phyloP scores from a whole-genome alignment of 2,329 filamentous ascomycete species.

The Aspergillus jensenii region DNA sequence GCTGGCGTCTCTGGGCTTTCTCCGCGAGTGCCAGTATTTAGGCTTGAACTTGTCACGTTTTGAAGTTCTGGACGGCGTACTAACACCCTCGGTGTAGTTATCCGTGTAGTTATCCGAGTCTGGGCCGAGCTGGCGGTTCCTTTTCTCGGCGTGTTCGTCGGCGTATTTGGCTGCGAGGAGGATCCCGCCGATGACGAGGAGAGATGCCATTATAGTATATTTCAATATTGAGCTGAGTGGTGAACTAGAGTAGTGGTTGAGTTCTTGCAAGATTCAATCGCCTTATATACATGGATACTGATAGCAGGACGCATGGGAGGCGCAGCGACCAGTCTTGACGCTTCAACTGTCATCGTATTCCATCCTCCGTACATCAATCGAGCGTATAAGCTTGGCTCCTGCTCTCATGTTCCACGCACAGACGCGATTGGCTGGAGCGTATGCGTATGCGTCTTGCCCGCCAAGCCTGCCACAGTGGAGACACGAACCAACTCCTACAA shows the following conservation, averaged over 20 bases:
- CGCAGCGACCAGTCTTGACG: not conserved
- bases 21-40: not conserved
- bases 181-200: not conserved
- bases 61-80: not conserved
- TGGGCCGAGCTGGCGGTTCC: not conserved
- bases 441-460: slow-evolving; percentile 1
- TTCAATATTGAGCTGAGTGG: too few species aligned
- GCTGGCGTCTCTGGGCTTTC: not conserved
- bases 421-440: not conserved
- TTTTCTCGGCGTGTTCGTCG: not conserved
- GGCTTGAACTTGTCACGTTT: not conserved
- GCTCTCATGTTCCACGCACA: too few species aligned
- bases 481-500: too few species aligned
- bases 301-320: not conserved
- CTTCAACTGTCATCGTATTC: too few species aligned
- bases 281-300: not conserved
- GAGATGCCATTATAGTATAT: not conserved
- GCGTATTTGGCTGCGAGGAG: not conserved
- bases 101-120: not conserved
- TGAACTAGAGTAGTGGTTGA: too few species aligned
- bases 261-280: not conserved
- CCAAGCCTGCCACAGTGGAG: not conserved
- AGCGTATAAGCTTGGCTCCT: too few species aligned
- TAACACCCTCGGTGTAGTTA: too few species aligned
- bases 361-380: too few species aligned